Evolutionary conservation across 2,329 filamentous ascomycete species (phyloP).

Genomic region (Penicillium sp.): DNA sequence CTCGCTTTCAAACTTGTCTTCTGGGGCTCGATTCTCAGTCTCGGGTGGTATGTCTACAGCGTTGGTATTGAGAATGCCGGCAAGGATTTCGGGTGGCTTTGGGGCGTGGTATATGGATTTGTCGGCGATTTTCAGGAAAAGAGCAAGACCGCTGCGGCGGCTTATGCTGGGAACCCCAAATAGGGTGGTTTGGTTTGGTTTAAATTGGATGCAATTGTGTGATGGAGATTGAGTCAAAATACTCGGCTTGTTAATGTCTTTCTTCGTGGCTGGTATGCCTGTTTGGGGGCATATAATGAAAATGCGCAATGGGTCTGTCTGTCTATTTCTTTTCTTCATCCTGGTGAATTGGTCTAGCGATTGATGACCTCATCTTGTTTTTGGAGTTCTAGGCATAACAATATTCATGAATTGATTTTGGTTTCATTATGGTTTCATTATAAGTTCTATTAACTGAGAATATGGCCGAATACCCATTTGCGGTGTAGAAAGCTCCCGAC

Average conservation of each 20-base stretch:
- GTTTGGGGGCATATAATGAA: not conserved
- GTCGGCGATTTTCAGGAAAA: slow-evolving; percentile 46
- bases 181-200: slow-evolving; percentile 21
- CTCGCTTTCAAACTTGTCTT: slow-evolving; percentile 55
- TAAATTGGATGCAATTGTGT: not conserved
- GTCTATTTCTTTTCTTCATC: not conserved
- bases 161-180: slow-evolving; percentile 48
- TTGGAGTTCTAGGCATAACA: not conserved
- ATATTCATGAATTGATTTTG: slow-evolving; percentile 1
- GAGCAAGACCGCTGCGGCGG: slow-evolving; percentile 27
- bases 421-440: slow-evolving; percentile 3
- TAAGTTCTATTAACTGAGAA: not conserved
- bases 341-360: not conserved
- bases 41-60: slow-evolving; percentile 49
- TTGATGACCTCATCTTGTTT: not conserved
- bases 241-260: slow-evolving; percentile 17
- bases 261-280: not conserved
- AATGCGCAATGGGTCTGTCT: not conserved
- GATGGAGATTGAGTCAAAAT: not conserved
- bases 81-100: slow-evolving; percentile 42
- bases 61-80: slow-evolving; percentile 29
- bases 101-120: slow-evolving; percentile 58
- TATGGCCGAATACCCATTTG: not conserved
- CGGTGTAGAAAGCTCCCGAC: not conserved
- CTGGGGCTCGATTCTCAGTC: slow-evolving; percentile 52